phyloP scores from a whole-genome alignment of 768 basidiomycete genomes.

The Russula sp. region DNA sequence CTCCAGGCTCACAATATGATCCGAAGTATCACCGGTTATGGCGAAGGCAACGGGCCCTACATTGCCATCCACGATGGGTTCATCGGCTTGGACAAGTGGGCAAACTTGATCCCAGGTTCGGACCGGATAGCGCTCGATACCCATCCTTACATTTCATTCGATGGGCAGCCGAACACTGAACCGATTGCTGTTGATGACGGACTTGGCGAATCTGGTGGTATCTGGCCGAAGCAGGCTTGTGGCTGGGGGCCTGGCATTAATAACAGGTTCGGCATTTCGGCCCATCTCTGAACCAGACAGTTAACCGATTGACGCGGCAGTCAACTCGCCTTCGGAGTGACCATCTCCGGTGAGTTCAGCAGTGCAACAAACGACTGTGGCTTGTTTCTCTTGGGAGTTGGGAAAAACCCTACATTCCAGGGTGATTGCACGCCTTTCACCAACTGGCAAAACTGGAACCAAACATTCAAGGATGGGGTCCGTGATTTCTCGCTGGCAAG shows the following conservation, averaged over 20 bases:
- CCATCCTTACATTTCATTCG: conserved; percentile 41
- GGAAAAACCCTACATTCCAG: conserved; percentile 19
- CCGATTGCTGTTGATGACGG: conserved; percentile 33
- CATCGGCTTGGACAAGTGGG: conserved; percentile 41
- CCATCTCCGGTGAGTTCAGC: conserved; percentile 73
- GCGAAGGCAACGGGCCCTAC: conserved; percentile 59
- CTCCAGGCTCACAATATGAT: conserved; percentile 57
- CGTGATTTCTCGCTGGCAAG: conserved; percentile 45
- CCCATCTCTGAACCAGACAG: background rate
- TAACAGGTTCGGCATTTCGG: conserved; percentile 33
- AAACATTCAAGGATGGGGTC: conserved; percentile 46
- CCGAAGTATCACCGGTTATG: conserved; percentile 68
- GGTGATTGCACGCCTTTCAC: conserved; percentile 39
- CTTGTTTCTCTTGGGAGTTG: conserved; percentile 38
- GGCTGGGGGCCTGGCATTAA: conserved; percentile 40
- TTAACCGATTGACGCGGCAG: conserved; percentile 25
- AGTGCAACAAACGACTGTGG: conserved; percentile 64
- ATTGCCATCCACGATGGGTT: conserved; percentile 54
- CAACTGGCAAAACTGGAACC: conserved; percentile 49
- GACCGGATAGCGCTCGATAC: conserved; percentile 46
- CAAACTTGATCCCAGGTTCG: conserved; percentile 37
- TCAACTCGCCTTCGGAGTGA: conserved; percentile 58
- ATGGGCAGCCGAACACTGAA: conserved; percentile 16
- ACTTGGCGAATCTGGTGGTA: conserved; percentile 27
- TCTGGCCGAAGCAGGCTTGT: conserved; percentile 34